Evolutionary conservation across 257 asterid genomes (phyloP).

Genomic region (Fraxinus pennsylvanica): DNA sequence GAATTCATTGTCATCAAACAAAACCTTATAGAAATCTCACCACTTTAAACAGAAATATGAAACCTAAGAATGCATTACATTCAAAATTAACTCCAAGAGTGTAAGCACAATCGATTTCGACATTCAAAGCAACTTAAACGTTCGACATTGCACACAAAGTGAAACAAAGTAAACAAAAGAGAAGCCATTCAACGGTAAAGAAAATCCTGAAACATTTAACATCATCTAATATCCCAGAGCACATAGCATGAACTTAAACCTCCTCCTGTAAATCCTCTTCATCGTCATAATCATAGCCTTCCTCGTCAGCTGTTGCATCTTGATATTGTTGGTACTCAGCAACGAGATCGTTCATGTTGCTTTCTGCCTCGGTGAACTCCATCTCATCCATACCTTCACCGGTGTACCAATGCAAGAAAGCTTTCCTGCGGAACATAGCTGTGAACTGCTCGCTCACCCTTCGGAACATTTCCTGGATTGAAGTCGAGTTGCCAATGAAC

Average conservation of each 20-base stretch:
- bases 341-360: constrained; percentile 52
- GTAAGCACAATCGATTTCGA: not conserved
- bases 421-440: constrained; percentile 50
- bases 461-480: constrained; percentile 51
- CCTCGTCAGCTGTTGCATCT: constrained; percentile 50
- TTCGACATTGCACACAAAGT: not conserved
- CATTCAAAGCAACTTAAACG: not conserved
- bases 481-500: constrained; percentile 47
- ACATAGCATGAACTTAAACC: not conserved
- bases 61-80: not conserved
- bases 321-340: constrained; percentile 54
- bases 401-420: constrained; percentile 60
- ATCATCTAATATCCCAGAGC: not conserved
- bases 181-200: not conserved
- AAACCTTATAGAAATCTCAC: not conserved
- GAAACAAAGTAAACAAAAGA: not conserved
- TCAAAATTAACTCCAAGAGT: not conserved
- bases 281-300: not conserved
- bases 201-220: not conserved
- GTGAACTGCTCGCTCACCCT: constrained; percentile 53
- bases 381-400: constrained; percentile 59
- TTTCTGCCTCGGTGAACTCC: constrained; percentile 56
- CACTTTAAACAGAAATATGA: not conserved
- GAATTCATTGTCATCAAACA: too few species aligned
- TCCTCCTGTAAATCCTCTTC: not conserved